phyloP scores from a whole-genome alignment of 306 rosid species.

The barrel medic (Medicago truncatula) region DNA sequence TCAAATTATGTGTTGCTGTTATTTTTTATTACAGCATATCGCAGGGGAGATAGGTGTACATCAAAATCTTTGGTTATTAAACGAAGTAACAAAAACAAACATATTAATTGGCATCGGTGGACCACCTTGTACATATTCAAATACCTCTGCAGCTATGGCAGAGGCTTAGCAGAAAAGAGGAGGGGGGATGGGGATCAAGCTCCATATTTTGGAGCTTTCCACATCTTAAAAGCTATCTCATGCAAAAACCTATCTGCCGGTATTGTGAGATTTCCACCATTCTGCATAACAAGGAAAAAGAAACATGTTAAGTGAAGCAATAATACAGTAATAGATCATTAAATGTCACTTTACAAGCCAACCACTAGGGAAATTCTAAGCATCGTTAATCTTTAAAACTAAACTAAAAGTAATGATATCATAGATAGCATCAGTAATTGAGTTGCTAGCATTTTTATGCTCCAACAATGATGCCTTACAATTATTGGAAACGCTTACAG shows the following conservation, averaged over 20 bases:
- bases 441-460: slow-evolving; percentile 13
- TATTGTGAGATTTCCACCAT: slow-evolving; percentile 78
- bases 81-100: slow-evolving; percentile 25
- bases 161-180: slow-evolving; percentile 11
- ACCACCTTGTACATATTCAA: slow-evolving; percentile 3
- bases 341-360: not conserved
- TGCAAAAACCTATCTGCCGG: slow-evolving; percentile 96
- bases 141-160: slow-evolving; percentile 21
- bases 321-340: slow-evolving; percentile 3
- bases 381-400: slow-evolving; percentile 11
- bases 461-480: not conserved
- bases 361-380: not conserved
- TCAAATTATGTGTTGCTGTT: not conserved
- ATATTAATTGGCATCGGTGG: slow-evolving; percentile 11
- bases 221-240: slow-evolving; percentile 92
- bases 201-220: slow-evolving; percentile 99
- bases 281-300: slow-evolving; percentile 52
- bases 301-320: not conserved
- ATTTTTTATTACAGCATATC: not conserved
- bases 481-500: slow-evolving; percentile 1
- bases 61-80: slow-evolving; percentile 38
- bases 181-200: slow-evolving; percentile 55
- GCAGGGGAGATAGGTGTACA: not conserved
- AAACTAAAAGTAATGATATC: slow-evolving; percentile 15
- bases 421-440: slow-evolving; percentile 6